A percentile compares a stretch with the other conserved stretches of the same genome.
Evolutionary conservation across 2,329 filamentous ascomycete genomes (phyloP).

Genomic region (Chaetomium strumarium): DNA sequence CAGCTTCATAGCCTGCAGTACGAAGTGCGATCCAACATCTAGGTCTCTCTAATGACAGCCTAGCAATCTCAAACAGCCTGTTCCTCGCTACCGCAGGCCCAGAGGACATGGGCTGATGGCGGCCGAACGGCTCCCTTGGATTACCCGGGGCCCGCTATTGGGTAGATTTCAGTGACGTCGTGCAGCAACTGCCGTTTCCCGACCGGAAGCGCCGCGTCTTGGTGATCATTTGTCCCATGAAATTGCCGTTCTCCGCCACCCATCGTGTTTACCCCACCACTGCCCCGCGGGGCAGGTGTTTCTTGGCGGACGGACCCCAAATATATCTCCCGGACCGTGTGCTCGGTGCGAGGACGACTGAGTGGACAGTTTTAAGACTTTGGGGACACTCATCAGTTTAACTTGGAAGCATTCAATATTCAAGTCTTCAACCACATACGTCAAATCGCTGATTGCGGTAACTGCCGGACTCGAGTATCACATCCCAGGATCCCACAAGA

Average conservation of each 20-base stretch:
- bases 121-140: no score
- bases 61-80: neutral
- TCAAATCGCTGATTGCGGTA: no score
- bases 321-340: constrained; percentile 15
- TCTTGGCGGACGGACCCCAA: constrained; percentile 13
- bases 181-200: constrained; percentile 12
- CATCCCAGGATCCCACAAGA: neutral
- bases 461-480: no score
- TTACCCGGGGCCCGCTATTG: constrained; percentile 10
- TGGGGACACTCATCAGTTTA: no score
- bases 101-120: constrained; percentile 16
- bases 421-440: no score
- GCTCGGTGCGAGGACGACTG: neutral
- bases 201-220: neutral
- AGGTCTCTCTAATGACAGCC: neutral
- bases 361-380: neutral
- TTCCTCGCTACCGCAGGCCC: constrained; percentile 1
- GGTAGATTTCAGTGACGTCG: neutral
- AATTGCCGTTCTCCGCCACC: constrained; percentile 13
- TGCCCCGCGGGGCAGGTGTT: constrained; percentile 7
- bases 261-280: constrained; percentile 14
- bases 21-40: neutral
- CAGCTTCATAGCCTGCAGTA: neutral
- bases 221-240: neutral
- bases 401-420: no score